Evolutionary conservation across 495 filamentous ascomycete genomes (phyloP), one percentile per base, ranked within the genome.

Genomic region (Tricharina praecox): DNA sequence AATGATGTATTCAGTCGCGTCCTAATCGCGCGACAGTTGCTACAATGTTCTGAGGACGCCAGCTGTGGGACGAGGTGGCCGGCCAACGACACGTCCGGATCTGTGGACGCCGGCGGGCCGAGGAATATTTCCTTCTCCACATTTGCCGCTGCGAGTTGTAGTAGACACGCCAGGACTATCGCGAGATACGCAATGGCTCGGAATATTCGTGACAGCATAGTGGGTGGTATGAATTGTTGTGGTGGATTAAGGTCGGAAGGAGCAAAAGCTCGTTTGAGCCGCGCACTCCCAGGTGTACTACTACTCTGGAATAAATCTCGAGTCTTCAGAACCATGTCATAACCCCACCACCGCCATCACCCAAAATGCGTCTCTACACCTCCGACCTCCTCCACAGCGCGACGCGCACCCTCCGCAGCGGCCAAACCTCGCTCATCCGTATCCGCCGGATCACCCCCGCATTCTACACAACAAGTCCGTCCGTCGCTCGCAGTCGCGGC

Each of bases 101-200:
- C n/a, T 34, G 8, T 33, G 15, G 39, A 24, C 5, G 39, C 42
- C 13, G 56, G 41, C 25, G 90, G 90, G 19, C 70, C 85, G 34
- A 80, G 62, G 67, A 97, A 96, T 56, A 97, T 85, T 54, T 72
- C 71, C 63, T 97, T 97, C 63, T 97, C 90, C 50, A 81, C 78
- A 61, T 97, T 95, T n/a, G 43, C 43, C 13, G n/a, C 18, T 20
- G 39, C 39, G 15, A 18, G 15, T 9, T 18, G 7, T 4, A 37
- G 16, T 9, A 37, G 18, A 18, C 34, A 37, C 8, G 18, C 8
- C 15, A 18, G 7, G 16, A 37, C 34, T 18, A 37, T 9, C 13
- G 13, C 13, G 13, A 32, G 28, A 13, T 13, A 32, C 7, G 13
- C 7, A 15, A 37, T 9, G 34, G 16, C 9, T 5, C 8, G 18